Conservation (phyloP, 2,329 filamentous ascomycete genomes). For the Sclerotinia minor region DNA sequence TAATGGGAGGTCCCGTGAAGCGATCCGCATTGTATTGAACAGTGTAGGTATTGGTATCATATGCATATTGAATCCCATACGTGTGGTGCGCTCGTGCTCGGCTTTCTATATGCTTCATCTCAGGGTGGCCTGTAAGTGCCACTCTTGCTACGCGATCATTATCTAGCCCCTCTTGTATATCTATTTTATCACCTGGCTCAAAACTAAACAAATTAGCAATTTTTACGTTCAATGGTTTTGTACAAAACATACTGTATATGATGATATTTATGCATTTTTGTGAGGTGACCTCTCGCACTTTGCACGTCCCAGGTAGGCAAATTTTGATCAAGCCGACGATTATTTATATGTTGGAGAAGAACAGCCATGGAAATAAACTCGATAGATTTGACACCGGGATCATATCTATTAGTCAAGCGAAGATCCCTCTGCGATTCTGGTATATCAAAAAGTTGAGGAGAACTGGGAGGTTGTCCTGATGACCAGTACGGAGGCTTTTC, state of each 20-base stretch:
- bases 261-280: background rate
- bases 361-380: background rate
- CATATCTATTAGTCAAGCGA: background rate
- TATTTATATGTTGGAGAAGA: constrained; percentile 5
- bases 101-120: constrained; percentile 35
- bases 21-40: constrained; percentile 33
- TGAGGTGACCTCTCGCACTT: background rate
- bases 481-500: constrained; percentile 25
- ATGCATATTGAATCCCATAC: background rate
- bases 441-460: background rate
- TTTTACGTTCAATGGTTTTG: background rate
- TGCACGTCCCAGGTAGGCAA: background rate
- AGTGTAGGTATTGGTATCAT: constrained; percentile 12
- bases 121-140: constrained; percentile 36
- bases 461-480: background rate
- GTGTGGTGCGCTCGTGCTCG: background rate
- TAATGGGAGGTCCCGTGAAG: constrained; percentile 30
- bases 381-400: no score
- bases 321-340: background rate
- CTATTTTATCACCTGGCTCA: background rate
- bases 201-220: constrained; percentile 10
- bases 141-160: constrained; percentile 29
- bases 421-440: constrained; percentile 5
- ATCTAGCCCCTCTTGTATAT: background rate
- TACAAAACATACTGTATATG: constrained; percentile 11